Base-by-base conservation (phyloP, 331 rosid genomes). In the Rhamnella rubrinervis region DNA sequence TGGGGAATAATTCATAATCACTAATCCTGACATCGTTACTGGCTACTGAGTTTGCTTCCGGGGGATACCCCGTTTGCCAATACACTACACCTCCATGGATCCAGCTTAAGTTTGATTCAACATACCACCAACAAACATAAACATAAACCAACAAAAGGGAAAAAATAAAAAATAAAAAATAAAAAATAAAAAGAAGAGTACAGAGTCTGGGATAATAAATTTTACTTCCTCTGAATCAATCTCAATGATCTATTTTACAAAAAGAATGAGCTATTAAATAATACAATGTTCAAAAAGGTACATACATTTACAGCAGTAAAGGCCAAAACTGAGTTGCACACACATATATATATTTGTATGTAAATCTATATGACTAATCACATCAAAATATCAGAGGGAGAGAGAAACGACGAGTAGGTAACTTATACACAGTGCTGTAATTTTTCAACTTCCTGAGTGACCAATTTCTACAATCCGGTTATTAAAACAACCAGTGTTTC, bases 401-500 rank as follows among this genome's bases (percentile, higher is more conserved):
- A 3, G 15, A 21, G 8, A 19, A 38, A 61, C 35, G 40, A 37
- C 66, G 20, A 25, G 49, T 18, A 28, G 14, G 55, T 66, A 53
- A 76, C 49, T 58, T 68, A 80, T 73, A 65, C 68, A 74, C 76
- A 41, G 28, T 19, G 50, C 49, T 21, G 25, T 17, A 57, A 52
- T 47, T 60, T 31, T 6, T 39, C 28, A 26, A 65, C 68, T 23
- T 38, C 74, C 71, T 8, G 25, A 49, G 65, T 41, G 55, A 63
- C 56, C 57, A 62, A 50, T 50, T 47, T 71, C 77, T 67, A 17
- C 26, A 68, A 40, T 55, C 71, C 19, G 66, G 21, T 59, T 65
- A 46, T 71, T 85, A 90, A 82, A 91, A 93, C 83, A 93, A 70
- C 98, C 98, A 93, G 82, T 91, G 96, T 78, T 85, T 93, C 86